phyloP scores from a whole-genome alignment of 305 asterid species.

The Fraxinus paxiana region DNA sequence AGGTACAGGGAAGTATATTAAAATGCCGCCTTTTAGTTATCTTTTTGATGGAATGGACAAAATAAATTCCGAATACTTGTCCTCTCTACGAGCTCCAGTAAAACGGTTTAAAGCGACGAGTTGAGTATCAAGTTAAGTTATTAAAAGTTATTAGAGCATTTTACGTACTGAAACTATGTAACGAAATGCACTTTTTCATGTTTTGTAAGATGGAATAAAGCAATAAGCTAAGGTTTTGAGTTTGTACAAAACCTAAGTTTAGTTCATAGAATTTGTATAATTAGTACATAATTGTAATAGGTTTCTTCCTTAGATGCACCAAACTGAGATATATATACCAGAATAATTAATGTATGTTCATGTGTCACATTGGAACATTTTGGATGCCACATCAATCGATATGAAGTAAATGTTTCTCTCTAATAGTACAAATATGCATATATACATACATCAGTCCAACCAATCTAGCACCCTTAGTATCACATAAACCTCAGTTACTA shows the following conservation, averaged over 20 bases:
- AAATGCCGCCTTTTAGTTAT: constrained; percentile 77
- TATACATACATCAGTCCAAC: not conserved
- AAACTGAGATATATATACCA: not conserved
- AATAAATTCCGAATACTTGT: constrained; percentile 52
- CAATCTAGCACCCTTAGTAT: not conserved
- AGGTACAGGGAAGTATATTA: constrained; percentile 72
- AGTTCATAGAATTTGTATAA: not conserved
- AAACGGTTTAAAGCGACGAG: constrained; percentile 35
- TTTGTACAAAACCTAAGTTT: not conserved
- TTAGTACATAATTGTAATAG: not conserved
- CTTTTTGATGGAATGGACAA: constrained; percentile 68
- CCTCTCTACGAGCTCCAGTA: constrained; percentile 77
- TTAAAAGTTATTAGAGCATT: not conserved
- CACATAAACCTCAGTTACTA: not conserved
- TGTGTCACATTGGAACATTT: not conserved
- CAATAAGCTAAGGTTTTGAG: not conserved
- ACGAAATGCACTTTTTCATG: not conserved
- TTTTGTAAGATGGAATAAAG: not conserved
- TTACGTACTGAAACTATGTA: not conserved
- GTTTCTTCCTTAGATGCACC: not conserved
- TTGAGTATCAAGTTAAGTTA: constrained; percentile 24
- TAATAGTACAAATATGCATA: not conserved
- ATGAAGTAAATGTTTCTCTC: not conserved
- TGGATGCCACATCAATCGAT: not conserved
- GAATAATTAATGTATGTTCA: not conserved